Percentiles rank a stretch among this genome's conserved stretches.
These are phyloP conservation scores for Coniochaeta ligniaria DNA, from an alignment of 2,329 filamentous ascomycete species.

Conservation along the genomic window DNA sequence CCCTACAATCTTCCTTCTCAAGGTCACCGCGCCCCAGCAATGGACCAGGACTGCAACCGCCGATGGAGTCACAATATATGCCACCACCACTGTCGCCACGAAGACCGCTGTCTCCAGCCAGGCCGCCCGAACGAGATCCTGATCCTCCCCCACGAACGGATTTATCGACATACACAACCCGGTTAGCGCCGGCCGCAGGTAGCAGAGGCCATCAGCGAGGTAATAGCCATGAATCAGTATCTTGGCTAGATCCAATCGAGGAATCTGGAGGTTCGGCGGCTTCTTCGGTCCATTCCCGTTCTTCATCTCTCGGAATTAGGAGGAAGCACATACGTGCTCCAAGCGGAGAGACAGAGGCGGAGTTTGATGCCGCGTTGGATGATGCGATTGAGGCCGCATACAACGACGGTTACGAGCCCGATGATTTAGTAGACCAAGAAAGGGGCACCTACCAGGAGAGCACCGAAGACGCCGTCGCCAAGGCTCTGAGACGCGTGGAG, in stretches of 20 bases:
- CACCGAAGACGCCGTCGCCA: constrained; percentile 38
- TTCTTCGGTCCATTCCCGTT: constrained; percentile 74
- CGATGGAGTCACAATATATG: constrained; percentile 53
- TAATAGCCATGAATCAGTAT: constrained; percentile 72
- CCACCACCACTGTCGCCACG: constrained; percentile 65
- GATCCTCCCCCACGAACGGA: constrained; percentile 7
- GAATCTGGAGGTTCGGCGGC: constrained; percentile 76
- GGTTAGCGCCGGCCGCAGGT: constrained; percentile 6
- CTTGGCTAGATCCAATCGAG: constrained; percentile 91
- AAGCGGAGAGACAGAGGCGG: constrained; percentile 73
- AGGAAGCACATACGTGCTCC: constrained; percentile 62
- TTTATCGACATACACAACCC: constrained; percentile 11
- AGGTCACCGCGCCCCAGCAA: constrained; percentile 29
- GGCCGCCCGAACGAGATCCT: constrained; percentile 22
- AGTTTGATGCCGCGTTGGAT: constrained; percentile 90
- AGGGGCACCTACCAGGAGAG: constrained; percentile 20
- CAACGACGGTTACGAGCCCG: constrained; percentile 78
- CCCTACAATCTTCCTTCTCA: constrained; percentile 48
- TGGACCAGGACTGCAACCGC: constrained; percentile 34
- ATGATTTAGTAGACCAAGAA: constrained; percentile 2
- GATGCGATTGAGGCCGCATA: constrained; percentile 95
- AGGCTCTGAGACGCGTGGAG: constrained; percentile 61
- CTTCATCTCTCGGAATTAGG: constrained; percentile 61
- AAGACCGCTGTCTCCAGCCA: constrained; percentile 42
- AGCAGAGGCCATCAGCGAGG: constrained; percentile 41